A percentile compares a stretch with the other conserved stretches of the same genome.
phyloP scores from a whole-genome alignment of 1,284 basidiomycete species.

The Malassezia restricta region DNA sequence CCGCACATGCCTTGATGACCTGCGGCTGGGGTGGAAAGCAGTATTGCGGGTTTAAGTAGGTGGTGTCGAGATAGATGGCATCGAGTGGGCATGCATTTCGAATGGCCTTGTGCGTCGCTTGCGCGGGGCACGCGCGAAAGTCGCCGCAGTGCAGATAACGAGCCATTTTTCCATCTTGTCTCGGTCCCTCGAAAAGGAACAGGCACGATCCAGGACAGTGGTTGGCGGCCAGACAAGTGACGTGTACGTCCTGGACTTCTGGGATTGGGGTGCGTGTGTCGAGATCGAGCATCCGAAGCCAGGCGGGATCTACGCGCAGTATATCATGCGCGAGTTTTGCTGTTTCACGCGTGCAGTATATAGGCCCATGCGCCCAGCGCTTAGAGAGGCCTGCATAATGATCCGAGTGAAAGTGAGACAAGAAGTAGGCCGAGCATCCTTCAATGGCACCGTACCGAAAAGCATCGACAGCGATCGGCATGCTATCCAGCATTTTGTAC shows the following conservation, averaged over 20 bases:
- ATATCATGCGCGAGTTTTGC: conserved; percentile 81
- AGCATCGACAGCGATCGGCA: conserved; percentile 92
- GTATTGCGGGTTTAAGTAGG: conserved; percentile 87
- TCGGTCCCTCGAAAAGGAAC: conserved; percentile 76
- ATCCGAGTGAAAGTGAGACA: conserved; percentile 54
- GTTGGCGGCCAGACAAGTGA: conserved; percentile 92
- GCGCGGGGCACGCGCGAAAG: conserved; percentile 45
- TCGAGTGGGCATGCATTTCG: conserved; percentile 52
- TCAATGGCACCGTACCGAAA: conserved; percentile 87
- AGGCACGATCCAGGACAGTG: conserved; percentile 84
- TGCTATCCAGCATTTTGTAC: conserved; percentile 64
- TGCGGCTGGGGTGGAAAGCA: conserved; percentile 86
- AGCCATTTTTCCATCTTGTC: conserved; percentile 48
- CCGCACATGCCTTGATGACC: conserved; percentile 81
- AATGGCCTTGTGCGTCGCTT: conserved; percentile 29
- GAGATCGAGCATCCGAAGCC: conserved; percentile 74
- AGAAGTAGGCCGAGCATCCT: conserved; percentile 71
- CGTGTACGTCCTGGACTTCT: conserved; percentile 68
- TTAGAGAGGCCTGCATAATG: conserved; percentile 48
- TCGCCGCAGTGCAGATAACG: conserved; percentile 94
- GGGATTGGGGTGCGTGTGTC: conserved; percentile 64
- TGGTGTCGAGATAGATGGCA: conserved; percentile 86
- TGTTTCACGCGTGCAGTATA: conserved; percentile 78
- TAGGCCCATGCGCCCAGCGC: conserved; percentile 76
- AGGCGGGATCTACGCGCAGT: conserved; percentile 71